Conservation (phyloP, 2,329 filamentous ascomycete species). For the Bipolaris victoriae region DNA sequence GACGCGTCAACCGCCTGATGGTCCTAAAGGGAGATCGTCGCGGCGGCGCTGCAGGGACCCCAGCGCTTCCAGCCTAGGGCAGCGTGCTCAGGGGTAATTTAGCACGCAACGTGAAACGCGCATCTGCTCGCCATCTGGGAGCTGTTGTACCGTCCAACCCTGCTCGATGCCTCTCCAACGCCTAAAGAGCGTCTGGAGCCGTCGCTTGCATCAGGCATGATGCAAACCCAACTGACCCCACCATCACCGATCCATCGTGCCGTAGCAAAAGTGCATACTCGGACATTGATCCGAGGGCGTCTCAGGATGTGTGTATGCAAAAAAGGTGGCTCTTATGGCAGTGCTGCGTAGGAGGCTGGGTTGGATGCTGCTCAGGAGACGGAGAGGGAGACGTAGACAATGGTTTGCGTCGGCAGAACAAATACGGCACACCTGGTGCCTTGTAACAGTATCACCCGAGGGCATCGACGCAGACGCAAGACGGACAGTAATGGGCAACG, state of each 20-base stretch:
- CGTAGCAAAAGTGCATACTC: constrained; percentile 18
- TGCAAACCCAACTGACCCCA: constrained; percentile 21
- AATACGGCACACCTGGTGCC: constrained; percentile 5
- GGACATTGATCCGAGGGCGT: constrained; percentile 34
- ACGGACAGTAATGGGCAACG: background rate
- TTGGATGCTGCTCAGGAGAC: constrained; percentile 5
- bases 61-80: constrained; percentile 22
- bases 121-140: constrained; percentile 21
- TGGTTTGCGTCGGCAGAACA: constrained; percentile 1
- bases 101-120: constrained; percentile 39
- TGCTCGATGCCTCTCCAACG: constrained; percentile 10
- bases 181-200: constrained; percentile 34
- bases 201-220: constrained; percentile 21
- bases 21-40: constrained; percentile 36
- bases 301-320: constrained; percentile 30
- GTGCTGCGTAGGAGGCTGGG: constrained; percentile 7
- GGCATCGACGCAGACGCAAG: background rate
- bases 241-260: constrained; percentile 21
- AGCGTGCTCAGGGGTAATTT: constrained; percentile 29
- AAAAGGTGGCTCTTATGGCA: constrained; percentile 4
- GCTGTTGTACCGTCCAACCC: constrained; percentile 9
- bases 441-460: constrained; percentile 3
- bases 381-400: background rate
- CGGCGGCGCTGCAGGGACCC: constrained; percentile 38
- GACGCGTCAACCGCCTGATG: constrained; percentile 16